Evolutionary conservation across 306 rosid genomes (phyloP).

Genomic region (Lagenaria siceraria): DNA sequence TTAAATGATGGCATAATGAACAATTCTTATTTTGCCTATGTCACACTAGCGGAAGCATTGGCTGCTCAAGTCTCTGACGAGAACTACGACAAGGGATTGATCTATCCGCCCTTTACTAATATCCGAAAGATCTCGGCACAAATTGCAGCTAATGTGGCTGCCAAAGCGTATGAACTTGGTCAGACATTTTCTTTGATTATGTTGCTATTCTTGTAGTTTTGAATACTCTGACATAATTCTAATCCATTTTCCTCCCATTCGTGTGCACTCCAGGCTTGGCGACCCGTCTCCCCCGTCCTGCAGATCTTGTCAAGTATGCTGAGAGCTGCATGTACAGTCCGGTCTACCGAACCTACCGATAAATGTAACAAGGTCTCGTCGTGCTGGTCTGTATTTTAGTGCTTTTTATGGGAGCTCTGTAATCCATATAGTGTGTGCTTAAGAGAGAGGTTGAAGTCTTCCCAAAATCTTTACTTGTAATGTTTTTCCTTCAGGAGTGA

Average conservation of each 20-base stretch:
- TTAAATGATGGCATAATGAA: neutral
- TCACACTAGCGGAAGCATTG: slow-evolving; percentile 58
- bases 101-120: slow-evolving; percentile 56
- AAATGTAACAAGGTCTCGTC: neutral
- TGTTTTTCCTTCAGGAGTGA: neutral
- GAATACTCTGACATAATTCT: neutral
- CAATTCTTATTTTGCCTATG: neutral
- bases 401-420: neutral
- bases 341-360: slow-evolving; percentile 51
- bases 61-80: slow-evolving; percentile 60
- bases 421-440: neutral
- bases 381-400: neutral
- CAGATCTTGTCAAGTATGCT: slow-evolving; percentile 59
- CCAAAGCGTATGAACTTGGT: slow-evolving; percentile 87
- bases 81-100: slow-evolving; percentile 42
- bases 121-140: slow-evolving; percentile 80
- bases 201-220: neutral
- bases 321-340: slow-evolving; percentile 95
- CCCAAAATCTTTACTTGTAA: neutral
- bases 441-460: neutral
- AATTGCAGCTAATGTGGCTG: slow-evolving; percentile 81
- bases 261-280: slow-evolving; percentile 45
- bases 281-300: slow-evolving; percentile 76
- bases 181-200: slow-evolving; percentile 6
- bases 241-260: neutral